Conservation (phyloP, 164 flowering plant species). For the Umbellularia californica region DNA sequence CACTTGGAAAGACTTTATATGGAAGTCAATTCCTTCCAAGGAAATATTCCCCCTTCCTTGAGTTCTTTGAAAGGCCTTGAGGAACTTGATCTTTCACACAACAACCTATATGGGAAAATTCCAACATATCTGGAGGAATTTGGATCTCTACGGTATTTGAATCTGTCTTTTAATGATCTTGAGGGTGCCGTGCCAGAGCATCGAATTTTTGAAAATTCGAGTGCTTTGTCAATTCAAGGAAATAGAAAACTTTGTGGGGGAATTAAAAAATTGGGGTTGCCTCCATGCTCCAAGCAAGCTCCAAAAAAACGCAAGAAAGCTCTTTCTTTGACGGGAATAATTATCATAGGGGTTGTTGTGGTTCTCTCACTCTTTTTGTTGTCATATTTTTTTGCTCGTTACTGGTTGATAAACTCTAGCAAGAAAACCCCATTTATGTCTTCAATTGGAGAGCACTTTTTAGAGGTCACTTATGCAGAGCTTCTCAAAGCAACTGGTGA, state of each 20-base stretch:
- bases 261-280: constrained; percentile 9
- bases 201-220: constrained; percentile 9
- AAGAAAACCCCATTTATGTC: neutral
- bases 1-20: constrained; percentile 12
- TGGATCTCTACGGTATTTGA: neutral
- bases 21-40: constrained; percentile 20
- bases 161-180: constrained; percentile 13
- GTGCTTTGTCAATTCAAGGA: constrained; percentile 5
- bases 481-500: constrained; percentile 23
- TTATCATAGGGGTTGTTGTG: neutral
- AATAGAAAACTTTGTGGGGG: constrained; percentile 30
- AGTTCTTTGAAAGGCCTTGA: constrained; percentile 3
- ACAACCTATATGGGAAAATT: constrained; percentile 13
- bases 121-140: constrained; percentile 3
- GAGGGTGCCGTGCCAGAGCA: constrained; percentile 11
- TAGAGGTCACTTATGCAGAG: constrained; percentile 15
- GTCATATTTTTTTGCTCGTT: neutral
- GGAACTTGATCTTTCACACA: constrained; percentile 14
- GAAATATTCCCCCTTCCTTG: constrained; percentile 19
- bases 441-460: neutral
- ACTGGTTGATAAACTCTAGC: neutral
- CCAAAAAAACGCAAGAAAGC: neutral
- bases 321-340: neutral
- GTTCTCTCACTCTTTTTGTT: neutral
- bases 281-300: constrained; percentile 10